Evolutionary conservation across 1,284 basidiomycete species (phyloP).

Genomic region (Pulchroboletus neoregius): DNA sequence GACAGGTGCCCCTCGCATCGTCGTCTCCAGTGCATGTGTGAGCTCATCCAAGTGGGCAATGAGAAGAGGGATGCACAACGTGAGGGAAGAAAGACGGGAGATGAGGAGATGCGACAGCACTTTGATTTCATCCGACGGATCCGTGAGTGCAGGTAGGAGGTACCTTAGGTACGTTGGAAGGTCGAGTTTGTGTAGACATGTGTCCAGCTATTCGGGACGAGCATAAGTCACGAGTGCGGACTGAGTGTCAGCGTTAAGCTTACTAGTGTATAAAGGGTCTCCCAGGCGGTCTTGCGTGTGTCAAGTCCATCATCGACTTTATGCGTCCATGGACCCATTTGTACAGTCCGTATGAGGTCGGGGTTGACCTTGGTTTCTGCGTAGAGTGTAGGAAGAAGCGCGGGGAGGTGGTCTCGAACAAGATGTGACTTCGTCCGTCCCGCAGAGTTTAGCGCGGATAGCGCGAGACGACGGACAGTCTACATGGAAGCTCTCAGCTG

Average conservation of each 20-base stretch:
- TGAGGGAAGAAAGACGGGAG: constrained; percentile 81
- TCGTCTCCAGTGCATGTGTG: constrained; percentile 75
- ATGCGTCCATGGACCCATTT: constrained; percentile 99
- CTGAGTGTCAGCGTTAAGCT: constrained; percentile 21
- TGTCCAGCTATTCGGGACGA: constrained; percentile 63
- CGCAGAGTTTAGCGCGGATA: constrained; percentile 90
- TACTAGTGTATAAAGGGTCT: constrained; percentile 94
- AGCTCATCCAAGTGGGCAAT: constrained; percentile 80
- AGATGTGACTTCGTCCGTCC: constrained; percentile 93
- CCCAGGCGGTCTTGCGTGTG: constrained; percentile 93
- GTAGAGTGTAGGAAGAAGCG: constrained; percentile 82
- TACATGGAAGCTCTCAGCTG: constrained; percentile 31
- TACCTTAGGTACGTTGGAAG: constrained; percentile 80
- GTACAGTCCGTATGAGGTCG: constrained; percentile 85
- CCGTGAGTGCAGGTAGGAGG: constrained; percentile 80
- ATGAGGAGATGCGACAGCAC: constrained; percentile 95
- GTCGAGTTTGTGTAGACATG: constrained; percentile 82
- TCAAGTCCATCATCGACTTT: constrained; percentile 92
- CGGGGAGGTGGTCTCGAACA: constrained; percentile 77
- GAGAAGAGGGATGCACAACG: constrained; percentile 34
- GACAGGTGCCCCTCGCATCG: constrained; percentile 87
- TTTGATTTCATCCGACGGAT: constrained; percentile 96
- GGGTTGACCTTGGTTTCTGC: constrained; percentile 78
- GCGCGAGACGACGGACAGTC: constrained; percentile 83
- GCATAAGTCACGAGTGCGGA: constrained; percentile 10